These are phyloP conservation scores for Wickerhamomyces sydowiorum DNA, from an alignment of 805 yeast genomes.

Conservation along the genomic window DNA sequence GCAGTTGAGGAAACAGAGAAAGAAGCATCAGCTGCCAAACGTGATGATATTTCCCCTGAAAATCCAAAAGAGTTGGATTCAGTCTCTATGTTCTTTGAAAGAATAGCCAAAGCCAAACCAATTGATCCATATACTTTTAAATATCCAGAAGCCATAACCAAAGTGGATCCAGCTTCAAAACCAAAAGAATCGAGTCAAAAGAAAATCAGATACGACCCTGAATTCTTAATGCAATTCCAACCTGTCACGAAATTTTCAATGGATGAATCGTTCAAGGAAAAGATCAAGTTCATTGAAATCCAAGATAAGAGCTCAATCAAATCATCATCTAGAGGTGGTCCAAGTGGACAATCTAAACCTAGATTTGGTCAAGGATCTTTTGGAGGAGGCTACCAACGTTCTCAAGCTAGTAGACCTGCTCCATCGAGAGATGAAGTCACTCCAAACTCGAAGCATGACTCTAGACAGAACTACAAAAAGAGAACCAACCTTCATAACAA, in stretches of 20 bases:
- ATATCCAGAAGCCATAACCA: constrained; percentile 48
- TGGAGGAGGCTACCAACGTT: constrained; percentile 19
- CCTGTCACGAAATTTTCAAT: constrained; percentile 48
- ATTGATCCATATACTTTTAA: constrained; percentile 49
- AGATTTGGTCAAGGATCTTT: constrained; percentile 32
- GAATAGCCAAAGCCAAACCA: constrained; percentile 38
- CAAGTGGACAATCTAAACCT: constrained; percentile 19
- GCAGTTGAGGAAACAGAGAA: no score
- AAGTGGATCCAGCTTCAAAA: constrained; percentile 39
- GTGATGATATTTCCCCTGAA: neutral
- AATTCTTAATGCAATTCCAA: constrained; percentile 74
- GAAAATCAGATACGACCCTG: constrained; percentile 61
- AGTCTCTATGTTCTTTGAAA: constrained; percentile 49
- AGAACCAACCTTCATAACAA: constrained; percentile 44
- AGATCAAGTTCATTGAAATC: constrained; percentile 15
- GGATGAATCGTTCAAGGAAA: constrained; percentile 51
- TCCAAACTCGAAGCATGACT: constrained; percentile 47
- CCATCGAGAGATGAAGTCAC: constrained; percentile 26
- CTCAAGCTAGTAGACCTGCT: constrained; percentile 19
- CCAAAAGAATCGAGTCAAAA: constrained; percentile 21
- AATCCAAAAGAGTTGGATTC: constrained; percentile 28
- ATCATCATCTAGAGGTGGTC: constrained; percentile 26
- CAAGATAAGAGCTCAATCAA: constrained; percentile 24
- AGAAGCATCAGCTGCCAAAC: neutral
- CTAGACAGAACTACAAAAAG: constrained; percentile 62